Evolutionary conservation across 306 rosid species (phyloP).

Genomic region (Sphenostylis stenocarpa): DNA sequence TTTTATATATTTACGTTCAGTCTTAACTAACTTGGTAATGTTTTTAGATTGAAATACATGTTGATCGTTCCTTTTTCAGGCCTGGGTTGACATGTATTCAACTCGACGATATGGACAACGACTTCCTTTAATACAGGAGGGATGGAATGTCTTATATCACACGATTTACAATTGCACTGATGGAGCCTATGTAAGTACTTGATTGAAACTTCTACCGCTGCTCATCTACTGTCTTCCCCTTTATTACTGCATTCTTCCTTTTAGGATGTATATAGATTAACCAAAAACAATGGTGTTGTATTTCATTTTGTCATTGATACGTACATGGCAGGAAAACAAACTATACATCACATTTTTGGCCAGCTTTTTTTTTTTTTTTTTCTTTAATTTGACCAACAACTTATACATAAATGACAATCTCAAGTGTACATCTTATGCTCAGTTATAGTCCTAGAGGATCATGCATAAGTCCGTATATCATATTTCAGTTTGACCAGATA

Average conservation of each 20-base stretch:
- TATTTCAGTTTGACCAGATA: conserved; percentile 18
- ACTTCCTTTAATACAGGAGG: conserved; percentile 67
- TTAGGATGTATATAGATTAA: background rate
- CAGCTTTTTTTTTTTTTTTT: background rate
- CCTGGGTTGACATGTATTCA: conserved; percentile 75
- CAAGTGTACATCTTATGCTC: conserved; percentile 2
- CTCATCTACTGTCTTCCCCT: background rate
- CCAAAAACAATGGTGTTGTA: background rate
- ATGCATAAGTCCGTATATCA: conserved; percentile 16
- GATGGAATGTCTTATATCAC: conserved; percentile 79
- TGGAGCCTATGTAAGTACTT: conserved; percentile 82
- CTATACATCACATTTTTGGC: conserved; percentile 3
- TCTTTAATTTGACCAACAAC: background rate
- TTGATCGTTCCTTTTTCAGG: conserved; percentile 47
- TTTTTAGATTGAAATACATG: conserved; percentile 14
- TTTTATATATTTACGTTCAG: background rate
- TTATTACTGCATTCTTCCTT: background rate
- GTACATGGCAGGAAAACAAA: background rate
- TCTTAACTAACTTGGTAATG: background rate
- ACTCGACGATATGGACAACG: conserved; percentile 69
- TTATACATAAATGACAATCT: background rate
- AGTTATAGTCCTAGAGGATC: conserved; percentile 18
- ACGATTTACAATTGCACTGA: conserved; percentile 87
- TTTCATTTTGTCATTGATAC: conserved; percentile 10
- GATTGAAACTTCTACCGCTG: conserved; percentile 6